Percentiles rank a stretch among this genome's conserved stretches.
Evolutionary conservation across 1,284 basidiomycete genomes (phyloP).

Genomic region (Amylostereum areolatum): DNA sequence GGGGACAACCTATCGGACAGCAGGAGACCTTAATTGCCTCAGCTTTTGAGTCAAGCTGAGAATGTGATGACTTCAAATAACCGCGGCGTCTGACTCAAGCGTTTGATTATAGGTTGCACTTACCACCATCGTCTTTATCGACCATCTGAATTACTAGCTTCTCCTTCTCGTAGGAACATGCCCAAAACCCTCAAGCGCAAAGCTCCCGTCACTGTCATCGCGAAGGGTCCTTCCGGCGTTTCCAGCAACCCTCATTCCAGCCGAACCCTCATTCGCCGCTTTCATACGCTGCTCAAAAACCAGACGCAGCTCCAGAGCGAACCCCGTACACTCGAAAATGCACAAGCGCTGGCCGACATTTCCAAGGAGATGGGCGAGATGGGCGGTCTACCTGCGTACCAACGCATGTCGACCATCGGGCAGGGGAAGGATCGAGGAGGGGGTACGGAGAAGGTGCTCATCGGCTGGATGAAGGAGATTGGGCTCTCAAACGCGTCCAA

Average conservation of each 20-base stretch:
- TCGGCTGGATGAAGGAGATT: slow-evolving; percentile 66
- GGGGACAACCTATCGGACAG: no score
- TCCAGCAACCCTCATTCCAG: slow-evolving; percentile 47
- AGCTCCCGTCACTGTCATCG: slow-evolving; percentile 19
- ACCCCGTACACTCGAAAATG: slow-evolving; percentile 7
- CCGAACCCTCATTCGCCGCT: slow-evolving; percentile 59
- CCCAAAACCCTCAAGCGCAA: slow-evolving; percentile 19
- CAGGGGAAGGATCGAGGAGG: slow-evolving; percentile 79
- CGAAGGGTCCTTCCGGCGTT: slow-evolving; percentile 15
- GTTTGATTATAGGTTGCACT: no score
- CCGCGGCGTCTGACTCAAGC: no score
- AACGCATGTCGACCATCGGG: slow-evolving; percentile 74
- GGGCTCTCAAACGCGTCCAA: slow-evolving; percentile 16
- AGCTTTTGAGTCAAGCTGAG: no score
- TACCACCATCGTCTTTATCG: no score
- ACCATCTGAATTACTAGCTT: background rate
- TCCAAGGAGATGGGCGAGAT: slow-evolving; percentile 56
- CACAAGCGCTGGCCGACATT: slow-evolving; percentile 39
- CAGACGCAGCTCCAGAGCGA: slow-evolving; percentile 39
- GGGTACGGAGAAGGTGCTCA: slow-evolving; percentile 74
- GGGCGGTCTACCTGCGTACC: slow-evolving; percentile 76
- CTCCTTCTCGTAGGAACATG: slow-evolving; percentile 1
- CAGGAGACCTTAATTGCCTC: no score
- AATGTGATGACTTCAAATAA: no score
- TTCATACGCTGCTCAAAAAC: slow-evolving; percentile 63